Conservation (phyloP, 2,329 filamentous ascomycete genomes). For the Fusarium buxicola region DNA sequence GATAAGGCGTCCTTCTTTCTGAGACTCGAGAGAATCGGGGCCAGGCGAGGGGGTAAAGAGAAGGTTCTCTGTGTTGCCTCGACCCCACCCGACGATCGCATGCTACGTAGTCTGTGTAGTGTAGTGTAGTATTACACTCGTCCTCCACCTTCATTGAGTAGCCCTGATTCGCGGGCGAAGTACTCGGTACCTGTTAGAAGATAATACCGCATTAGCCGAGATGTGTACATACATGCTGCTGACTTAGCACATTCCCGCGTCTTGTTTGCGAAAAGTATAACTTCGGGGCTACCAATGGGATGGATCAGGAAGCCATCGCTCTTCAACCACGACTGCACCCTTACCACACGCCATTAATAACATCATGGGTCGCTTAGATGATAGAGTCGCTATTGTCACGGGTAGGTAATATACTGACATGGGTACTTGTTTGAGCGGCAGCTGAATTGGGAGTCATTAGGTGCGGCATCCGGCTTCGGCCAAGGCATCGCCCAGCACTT, state of each 20-base stretch:
- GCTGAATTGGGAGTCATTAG: background rate
- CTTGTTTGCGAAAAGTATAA: too few relatives aligned
- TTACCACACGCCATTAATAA: background rate
- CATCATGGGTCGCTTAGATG: slow-evolving; percentile 21
- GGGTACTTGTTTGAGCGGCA: fast-evolving
- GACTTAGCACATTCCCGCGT: too few relatives aligned
- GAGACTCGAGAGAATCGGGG: too few relatives aligned
- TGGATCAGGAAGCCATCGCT: too few relatives aligned
- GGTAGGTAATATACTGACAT: background rate
- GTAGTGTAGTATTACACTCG: too few relatives aligned
- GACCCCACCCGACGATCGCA: slow-evolving; percentile 13
- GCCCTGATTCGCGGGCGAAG: slow-evolving; percentile 3
- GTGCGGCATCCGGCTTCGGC: slow-evolving; percentile 22
- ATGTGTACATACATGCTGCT: too few relatives aligned
- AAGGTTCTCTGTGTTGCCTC: background rate
- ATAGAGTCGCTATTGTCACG: slow-evolving; percentile 22
- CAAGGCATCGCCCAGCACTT: slow-evolving; percentile 26
- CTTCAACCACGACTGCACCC: background rate
- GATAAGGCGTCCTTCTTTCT: background rate
- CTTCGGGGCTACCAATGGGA: too few relatives aligned
- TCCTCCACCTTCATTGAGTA: background rate
- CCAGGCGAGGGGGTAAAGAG: too few relatives aligned
- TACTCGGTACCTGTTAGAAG: too few relatives aligned
- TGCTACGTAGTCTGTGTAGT: too few relatives aligned
- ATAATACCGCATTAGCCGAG: too few relatives aligned